Base-by-base conservation (phyloP, 768 basidiomycete species). In the Suillus lakei region DNA sequence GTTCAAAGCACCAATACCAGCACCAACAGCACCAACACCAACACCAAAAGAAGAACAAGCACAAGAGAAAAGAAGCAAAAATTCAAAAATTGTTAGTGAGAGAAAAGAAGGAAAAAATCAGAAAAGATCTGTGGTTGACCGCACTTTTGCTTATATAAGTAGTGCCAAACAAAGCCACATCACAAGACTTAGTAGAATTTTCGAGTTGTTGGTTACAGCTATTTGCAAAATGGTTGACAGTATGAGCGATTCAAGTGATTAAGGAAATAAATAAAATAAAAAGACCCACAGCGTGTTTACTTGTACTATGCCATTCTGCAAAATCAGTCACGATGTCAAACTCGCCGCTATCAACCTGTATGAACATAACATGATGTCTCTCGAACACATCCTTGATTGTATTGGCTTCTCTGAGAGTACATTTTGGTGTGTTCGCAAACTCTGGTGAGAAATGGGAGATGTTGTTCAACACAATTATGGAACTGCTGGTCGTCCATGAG, bases 81-180 rank as follows among this genome's bases (percentile, higher is more conserved):
- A 32, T 7, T 32, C 32, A 7, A 32, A 32, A 32, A 4, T 32
- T 32, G 32, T 32, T 32, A 32, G 32, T 32, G 32, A 32, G 32
- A 7, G 32, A 32, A 32, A 32, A 7, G 7, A 32, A 32, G 32
- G 32, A 32, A 32, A 32, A 32, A 32, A 32, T 32, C 32, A 32
- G 32, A 32, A 32, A 32, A 32, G 32, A 32, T 80, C 46, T 58
- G 79, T 70, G 21, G 10, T 16, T 3, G 12, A 62, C 16, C 32
- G 61, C 48, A 28, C 73, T 15, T 76, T 78, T 21, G 64, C 77
- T 61, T n/a, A n/a, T n/a, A n/a, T n/a, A n/a, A n/a, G n/a, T n/a
- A n/a, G n/a, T n/a, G n/a, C n/a, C n/a, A n/a, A n/a, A n/a, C n/a
- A n/a, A n/a, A n/a, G n/a, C n/a, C n/a, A n/a, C n/a, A n/a, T n/a